phyloP scores from a whole-genome alignment of 1,284 basidiomycete genomes.

The Moesziomyces parantarcticus region DNA sequence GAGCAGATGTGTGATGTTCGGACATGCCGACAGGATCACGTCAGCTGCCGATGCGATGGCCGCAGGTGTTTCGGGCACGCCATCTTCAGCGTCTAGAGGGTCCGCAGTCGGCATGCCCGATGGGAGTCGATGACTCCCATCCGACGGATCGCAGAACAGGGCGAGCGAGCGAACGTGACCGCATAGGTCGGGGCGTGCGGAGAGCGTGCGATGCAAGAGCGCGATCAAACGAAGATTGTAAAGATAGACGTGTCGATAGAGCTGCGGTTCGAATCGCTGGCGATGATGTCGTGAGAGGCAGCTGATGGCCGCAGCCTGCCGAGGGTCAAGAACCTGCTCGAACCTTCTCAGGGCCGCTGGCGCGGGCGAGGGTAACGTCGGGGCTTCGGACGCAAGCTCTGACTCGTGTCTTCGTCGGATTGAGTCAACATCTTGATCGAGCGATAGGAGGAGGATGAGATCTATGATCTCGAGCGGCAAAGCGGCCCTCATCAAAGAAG shows the following conservation, averaged over 20 bases:
- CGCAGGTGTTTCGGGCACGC: neutral
- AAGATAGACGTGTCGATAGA: slow-evolving; percentile 34
- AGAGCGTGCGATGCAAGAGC: slow-evolving; percentile 13
- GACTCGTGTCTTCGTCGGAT: neutral
- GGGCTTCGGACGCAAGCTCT: neutral
- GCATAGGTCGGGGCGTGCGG: slow-evolving; percentile 7
- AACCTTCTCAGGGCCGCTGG: neutral
- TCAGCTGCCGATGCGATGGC: slow-evolving; percentile 9
- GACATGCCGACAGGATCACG: slow-evolving; percentile 21
- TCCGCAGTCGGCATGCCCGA: neutral
- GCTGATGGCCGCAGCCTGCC: slow-evolving; percentile 13
- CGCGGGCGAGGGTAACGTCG: neutral
- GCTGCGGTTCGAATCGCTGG: slow-evolving; percentile 10
- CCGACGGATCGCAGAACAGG: slow-evolving; percentile 1
- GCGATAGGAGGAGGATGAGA: slow-evolving; percentile 28
- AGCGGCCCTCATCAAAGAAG: slow-evolving; percentile 7
- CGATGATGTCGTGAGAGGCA: slow-evolving; percentile 21
- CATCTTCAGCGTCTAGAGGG: neutral
- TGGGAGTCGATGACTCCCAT: neutral
- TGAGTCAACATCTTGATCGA: neutral
- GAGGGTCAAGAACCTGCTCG: slow-evolving; percentile 1
- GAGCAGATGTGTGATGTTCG: slow-evolving; percentile 33
- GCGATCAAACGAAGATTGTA: neutral
- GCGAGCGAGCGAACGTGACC: slow-evolving; percentile 16
- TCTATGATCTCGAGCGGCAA: slow-evolving; percentile 41